Conservation (phyloP, 106 monocot species). For the Narthecium ossifragum region DNA sequence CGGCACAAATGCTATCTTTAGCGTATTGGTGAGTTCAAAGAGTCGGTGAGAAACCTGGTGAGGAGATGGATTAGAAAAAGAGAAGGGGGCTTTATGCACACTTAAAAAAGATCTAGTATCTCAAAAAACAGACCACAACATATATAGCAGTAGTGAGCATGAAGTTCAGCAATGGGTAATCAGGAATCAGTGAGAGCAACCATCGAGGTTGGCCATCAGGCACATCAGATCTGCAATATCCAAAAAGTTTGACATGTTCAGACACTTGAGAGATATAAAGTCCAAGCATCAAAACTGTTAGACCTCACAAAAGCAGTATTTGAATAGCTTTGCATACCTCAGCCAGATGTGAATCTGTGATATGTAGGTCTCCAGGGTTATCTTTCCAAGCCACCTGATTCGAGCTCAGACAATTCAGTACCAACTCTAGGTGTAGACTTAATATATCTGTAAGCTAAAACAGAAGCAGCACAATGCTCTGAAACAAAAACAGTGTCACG, state of each 20-base stretch:
- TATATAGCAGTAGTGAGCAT: slow-evolving; percentile 91
- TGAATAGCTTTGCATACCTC: slow-evolving; percentile 32
- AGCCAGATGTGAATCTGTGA: slow-evolving; percentile 97
- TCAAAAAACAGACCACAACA: slow-evolving; percentile 41
- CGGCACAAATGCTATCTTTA: slow-evolving; percentile 63
- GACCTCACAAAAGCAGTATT: neutral
- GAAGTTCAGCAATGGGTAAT: slow-evolving; percentile 91
- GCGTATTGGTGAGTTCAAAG: slow-evolving; percentile 75
- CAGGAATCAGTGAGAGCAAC: slow-evolving; percentile 70
- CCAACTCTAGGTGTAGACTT: neutral
- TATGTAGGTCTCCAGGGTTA: slow-evolving; percentile 96
- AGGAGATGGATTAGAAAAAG: too few relatives aligned
- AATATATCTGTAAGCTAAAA: too few relatives aligned
- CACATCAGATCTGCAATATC: slow-evolving; percentile 76
- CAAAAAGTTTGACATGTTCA: too few relatives aligned
- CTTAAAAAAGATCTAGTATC: neutral
- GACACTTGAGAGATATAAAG: neutral
- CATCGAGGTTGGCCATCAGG: slow-evolving; percentile 81
- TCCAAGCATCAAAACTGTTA: neutral
- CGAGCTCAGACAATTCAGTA: neutral
- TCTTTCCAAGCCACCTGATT: slow-evolving; percentile 94
- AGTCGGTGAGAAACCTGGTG: slow-evolving; percentile 76
- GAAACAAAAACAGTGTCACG: slow-evolving; percentile 16
- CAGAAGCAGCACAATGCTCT: neutral
- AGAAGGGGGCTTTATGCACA: neutral